Conservation (phyloP, 1,284 basidiomycete species). For the Naganishia albida region DNA sequence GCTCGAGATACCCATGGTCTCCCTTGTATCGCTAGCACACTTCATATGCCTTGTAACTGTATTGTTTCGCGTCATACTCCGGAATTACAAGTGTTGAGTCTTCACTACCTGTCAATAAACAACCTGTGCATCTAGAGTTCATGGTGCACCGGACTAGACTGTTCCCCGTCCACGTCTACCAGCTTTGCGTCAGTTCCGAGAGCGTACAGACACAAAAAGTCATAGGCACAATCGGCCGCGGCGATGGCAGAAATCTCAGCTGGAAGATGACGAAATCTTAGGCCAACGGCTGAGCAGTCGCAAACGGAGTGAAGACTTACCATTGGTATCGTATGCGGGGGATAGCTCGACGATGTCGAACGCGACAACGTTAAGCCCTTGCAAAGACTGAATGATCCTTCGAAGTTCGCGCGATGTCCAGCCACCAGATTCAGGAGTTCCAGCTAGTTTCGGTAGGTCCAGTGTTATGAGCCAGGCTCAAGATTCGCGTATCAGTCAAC, state of each 20-base stretch:
- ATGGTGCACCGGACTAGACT: background rate
- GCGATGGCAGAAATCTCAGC: constrained; percentile 51
- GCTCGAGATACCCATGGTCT: too few relatives aligned
- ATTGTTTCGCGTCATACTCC: too few relatives aligned
- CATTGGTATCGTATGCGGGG: constrained; percentile 51
- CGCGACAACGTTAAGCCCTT: constrained; percentile 47
- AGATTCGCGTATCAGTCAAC: background rate
- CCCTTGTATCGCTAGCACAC: background rate
- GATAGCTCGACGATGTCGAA: constrained; percentile 50
- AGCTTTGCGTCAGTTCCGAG: constrained; percentile 18
- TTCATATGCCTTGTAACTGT: too few relatives aligned
- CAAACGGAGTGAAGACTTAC: constrained; percentile 24
- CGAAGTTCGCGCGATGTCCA: constrained; percentile 50
- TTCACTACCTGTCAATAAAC: too few relatives aligned
- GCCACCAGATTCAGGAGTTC: constrained; percentile 45
- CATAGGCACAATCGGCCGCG: constrained; percentile 50
- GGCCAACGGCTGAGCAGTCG: too few relatives aligned
- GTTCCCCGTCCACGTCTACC: constrained; percentile 3
- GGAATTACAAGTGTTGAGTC: too few relatives aligned
- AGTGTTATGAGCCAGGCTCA: background rate
- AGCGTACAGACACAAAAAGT: constrained; percentile 41
- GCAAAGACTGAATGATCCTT: constrained; percentile 44
- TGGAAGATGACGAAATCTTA: constrained; percentile 9
- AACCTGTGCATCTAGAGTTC: background rate
- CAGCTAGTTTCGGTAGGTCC: constrained; percentile 9